Evolutionary conservation across 1,284 basidiomycete genomes (phyloP).

Genomic region (Coniophora puteana): DNA sequence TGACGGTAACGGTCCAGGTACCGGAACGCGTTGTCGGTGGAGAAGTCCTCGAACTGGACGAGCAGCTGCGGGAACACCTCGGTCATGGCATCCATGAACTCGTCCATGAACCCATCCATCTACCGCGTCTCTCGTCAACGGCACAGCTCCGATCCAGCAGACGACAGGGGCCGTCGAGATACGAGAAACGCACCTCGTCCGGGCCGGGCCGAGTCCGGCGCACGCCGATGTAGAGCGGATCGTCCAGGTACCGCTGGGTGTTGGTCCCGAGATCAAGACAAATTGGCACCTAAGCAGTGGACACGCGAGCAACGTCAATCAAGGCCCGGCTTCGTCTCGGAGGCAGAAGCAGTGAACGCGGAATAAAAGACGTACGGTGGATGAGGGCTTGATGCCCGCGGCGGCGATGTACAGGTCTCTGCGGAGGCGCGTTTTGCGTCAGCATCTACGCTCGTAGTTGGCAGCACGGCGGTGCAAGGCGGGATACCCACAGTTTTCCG

Average conservation of each 20-base stretch:
- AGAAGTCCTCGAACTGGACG: slow-evolving; percentile 82
- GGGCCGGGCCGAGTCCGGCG: slow-evolving; percentile 52
- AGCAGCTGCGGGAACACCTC: slow-evolving; percentile 70
- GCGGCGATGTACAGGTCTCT: slow-evolving; percentile 75
- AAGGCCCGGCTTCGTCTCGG: too few species aligned
- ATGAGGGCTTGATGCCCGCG: slow-evolving; percentile 52
- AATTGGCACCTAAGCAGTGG: slow-evolving; percentile 49
- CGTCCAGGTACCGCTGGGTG: slow-evolving; percentile 66
- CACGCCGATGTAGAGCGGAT: slow-evolving; percentile 81
- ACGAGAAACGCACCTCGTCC: slow-evolving; percentile 35
- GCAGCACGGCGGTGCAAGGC: background rate
- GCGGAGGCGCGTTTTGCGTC: slow-evolving; percentile 2
- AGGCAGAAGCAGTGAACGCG: too few species aligned
- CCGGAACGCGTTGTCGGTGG: slow-evolving; percentile 73
- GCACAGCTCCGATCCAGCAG: background rate
- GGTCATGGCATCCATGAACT: slow-evolving; percentile 74
- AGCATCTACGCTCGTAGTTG: too few species aligned
- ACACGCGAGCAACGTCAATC: too few species aligned
- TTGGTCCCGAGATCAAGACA: slow-evolving; percentile 79
- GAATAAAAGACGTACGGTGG: slow-evolving; percentile 35
- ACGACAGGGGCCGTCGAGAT: slow-evolving; percentile 3
- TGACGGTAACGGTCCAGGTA: slow-evolving; percentile 65
- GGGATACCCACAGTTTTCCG: slow-evolving; percentile 64
- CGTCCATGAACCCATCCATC: slow-evolving; percentile 77
- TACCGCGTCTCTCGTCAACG: slow-evolving; percentile 21